These are phyloP conservation scores for Grigorovia yakushimaensis DNA, from an alignment of 805 yeast species.

Conservation along the genomic window DNA sequence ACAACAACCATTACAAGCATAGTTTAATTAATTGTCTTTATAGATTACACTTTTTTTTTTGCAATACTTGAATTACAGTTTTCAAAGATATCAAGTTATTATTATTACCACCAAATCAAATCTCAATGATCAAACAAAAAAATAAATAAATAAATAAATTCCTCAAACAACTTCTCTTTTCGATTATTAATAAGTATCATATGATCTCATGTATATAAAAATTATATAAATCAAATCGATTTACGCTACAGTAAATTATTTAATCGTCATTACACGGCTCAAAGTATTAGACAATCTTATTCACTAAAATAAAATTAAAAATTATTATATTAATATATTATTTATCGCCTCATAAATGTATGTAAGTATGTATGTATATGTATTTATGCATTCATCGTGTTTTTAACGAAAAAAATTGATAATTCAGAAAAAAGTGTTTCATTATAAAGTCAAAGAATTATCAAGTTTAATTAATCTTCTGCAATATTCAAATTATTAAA, in stretches of 20 bases:
- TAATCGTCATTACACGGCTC: too few relatives aligned
- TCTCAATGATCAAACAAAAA: too few relatives aligned
- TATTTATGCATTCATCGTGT: neutral
- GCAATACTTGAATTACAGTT: neutral
- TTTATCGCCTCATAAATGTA: neutral
- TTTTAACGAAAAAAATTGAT: neutral
- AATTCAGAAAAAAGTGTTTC: too few relatives aligned
- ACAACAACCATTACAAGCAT: constrained; percentile 30
- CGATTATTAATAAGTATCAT: neutral
- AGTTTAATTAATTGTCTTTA: constrained; percentile 1
- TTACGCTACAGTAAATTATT: too few relatives aligned
- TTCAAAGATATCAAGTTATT: too few relatives aligned
- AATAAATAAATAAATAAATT: too few relatives aligned
- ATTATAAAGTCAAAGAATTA: neutral
- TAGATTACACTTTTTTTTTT: neutral
- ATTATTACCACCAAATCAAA: too few relatives aligned
- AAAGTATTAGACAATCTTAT: neutral
- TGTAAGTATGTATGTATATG: neutral
- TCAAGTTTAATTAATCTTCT: neutral
- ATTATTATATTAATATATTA: too few relatives aligned
- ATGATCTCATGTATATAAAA: neutral
- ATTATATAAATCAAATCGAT: neutral
- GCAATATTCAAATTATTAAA: constrained; percentile 2
- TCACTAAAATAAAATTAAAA: too few relatives aligned
- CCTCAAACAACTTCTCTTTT: neutral